Evolutionary conservation across 768 basidiomycete species (phyloP).

Genomic region (Termitomyces bulborhizus): DNA sequence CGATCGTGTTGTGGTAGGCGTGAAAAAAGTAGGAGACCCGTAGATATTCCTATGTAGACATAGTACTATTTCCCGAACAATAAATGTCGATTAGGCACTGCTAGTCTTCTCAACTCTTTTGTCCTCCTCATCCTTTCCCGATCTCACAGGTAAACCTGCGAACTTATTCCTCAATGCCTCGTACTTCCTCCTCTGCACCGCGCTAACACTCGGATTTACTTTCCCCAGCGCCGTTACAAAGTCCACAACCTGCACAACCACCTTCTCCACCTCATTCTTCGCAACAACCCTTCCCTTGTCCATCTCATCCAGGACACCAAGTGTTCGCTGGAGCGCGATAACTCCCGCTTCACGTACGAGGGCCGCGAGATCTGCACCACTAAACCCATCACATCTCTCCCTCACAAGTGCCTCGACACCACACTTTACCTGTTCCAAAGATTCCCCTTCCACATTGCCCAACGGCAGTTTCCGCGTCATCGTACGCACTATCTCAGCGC

Average conservation of each 20-base stretch:
- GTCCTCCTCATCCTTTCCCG: constrained; percentile 37
- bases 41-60: constrained; percentile 6
- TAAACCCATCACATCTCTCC: constrained; percentile 77
- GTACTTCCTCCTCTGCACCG: constrained; percentile 76
- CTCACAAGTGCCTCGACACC: constrained; percentile 43
- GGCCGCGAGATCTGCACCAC: constrained; percentile 87
- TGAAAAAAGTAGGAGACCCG: constrained; percentile 51
- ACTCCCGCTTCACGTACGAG: constrained; percentile 89
- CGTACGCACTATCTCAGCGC: constrained; percentile 80
- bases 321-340: constrained; percentile 60
- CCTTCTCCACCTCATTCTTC: constrained; percentile 18
- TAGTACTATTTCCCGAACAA: not conserved
- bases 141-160: constrained; percentile 64
- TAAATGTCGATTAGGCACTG: not conserved
- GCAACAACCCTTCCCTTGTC: constrained; percentile 26
- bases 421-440: constrained; percentile 16
- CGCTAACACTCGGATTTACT: constrained; percentile 82
- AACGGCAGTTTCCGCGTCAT: constrained; percentile 69
- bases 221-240: constrained; percentile 73
- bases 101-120: constrained; percentile 22
- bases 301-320: constrained; percentile 64
- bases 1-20: constrained; percentile 57
- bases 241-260: constrained; percentile 57
- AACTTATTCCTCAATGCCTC: constrained; percentile 77
- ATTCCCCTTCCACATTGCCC: constrained; percentile 17